Base-by-base conservation (phyloP, 208 protist genomes). In the Leishmania major region DNA sequence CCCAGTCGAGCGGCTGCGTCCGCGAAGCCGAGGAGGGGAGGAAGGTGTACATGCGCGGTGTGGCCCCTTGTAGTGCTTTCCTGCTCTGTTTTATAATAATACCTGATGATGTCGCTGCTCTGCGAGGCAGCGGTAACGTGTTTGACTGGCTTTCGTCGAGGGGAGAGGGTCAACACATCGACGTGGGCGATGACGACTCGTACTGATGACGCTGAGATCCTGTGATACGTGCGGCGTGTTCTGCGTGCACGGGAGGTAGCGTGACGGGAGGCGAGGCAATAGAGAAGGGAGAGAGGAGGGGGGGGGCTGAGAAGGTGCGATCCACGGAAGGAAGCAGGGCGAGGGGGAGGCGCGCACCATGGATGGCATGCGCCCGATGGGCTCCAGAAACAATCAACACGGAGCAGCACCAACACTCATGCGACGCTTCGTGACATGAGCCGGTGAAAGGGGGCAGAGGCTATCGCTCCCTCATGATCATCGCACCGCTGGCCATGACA, bases 1-100 rank as follows among this genome's bases (percentile, higher is more conserved):
- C 47, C 93, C 93, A 96, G 75, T 84, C 80, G 15, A 94, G 79
- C 59, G 88, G 73, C 40, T 66, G 60, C 31, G 77, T 83, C n/a
- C 87, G 88, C 19, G 72, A 69, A 5, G 83, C 86, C 17, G 86
- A 66, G 7, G 79, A 79, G 45, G 84, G 79, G 49, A 90, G 77
- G 55, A 88, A 84, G 67, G 71, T 45, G 78, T 77, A 72, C 85
- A 85, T 88, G 49, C 31, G 25, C 8, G 35, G 17, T 19, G 51
- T 10, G 51, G 6, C 35, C 19, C 40, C 31, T 47, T 43, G 31
- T 45, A 28, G 43, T 40, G 31, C 8, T 51, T 47, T 47, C 13
- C 53, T 59, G 13, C 31, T 43, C 31, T 77, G 35, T 13, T 47
- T 17, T 62, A 3, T 77, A 31, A 3, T 77, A 31, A 2, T 45